Base-by-base conservation (phyloP, 2,329 filamentous ascomycete species). In the Venturia oleaginea region DNA sequence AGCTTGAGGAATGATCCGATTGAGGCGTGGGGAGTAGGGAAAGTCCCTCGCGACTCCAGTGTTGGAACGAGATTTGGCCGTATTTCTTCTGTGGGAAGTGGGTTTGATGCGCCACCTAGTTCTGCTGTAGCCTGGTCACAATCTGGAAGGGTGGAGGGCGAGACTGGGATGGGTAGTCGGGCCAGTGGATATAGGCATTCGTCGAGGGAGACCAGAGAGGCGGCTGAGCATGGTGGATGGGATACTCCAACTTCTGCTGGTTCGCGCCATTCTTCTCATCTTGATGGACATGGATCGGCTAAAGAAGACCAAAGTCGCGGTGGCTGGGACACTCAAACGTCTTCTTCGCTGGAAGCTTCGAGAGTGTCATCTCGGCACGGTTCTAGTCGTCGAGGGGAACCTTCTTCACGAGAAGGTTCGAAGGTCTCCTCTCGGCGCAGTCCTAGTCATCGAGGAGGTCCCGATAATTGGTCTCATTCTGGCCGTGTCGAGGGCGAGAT, bases 41-140 rank as follows among this genome's bases (percentile, higher is more conserved):
- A 37, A 22, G 24, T 46, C 17, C 43, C 60, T 15, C 13, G 38
- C 17, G 43, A 62, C n/a, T 17, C 24, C 6, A 62, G 60, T 62
- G 40, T 62, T 6, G 60, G 60, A 19, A 62, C 60, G 27, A 42
- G 60, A 37, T 62, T 43, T 24, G 60, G 60, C 30, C 59, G 37
- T 11, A 7, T 11, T 22, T 19, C 37, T 42, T 19, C 22, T 11
- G 34, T 17, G 10, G 42, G 60, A 19, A 37, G 32, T 37, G 24
- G 60, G n/a, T 48, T 43, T 11, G 60, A 24, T 27, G 60, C 43
- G 40, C n/a, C 15, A n/a, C 17, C 30, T 34, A 30, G 27, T n/a
- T 57, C 30, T 32, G 27, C 30, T 42, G 60, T 13, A 24, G 40
- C 32, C 24, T 37, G 38, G 60, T 46, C 60, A n/a, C 32, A 30